Base-by-base conservation (phyloP, 225 moss, liverwort and hornwort species). In the Thuidium tamariscinum region DNA sequence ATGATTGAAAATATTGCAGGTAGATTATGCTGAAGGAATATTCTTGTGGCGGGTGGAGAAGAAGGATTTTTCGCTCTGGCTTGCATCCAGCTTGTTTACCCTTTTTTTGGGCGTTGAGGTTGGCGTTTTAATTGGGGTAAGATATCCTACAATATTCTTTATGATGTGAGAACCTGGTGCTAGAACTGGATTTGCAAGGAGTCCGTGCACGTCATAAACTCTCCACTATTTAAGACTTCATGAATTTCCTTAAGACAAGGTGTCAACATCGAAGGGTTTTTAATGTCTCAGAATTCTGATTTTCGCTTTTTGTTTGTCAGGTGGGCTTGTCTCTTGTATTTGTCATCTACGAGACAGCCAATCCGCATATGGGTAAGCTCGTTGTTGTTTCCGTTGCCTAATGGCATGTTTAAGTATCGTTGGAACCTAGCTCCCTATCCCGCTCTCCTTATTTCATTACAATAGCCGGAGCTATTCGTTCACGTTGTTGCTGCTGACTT, bases 271-370 rank as follows among this genome's bases (percentile, higher is more conserved):
- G 70, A 84, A 81, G 46, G 71, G 42, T 61, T 16, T 49, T 49
- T 71, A 65, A 81, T 64, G 23, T 42, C 74, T 74, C 74, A 67
- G 26, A n/a, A 74, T 75, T 64, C 82, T 88, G 22, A 80, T 80
- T 61, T 55, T 83, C 60, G 30, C 49, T 86, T 86, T n/a, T 21
- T 86, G 32, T 88, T 79, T 82, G 41, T 80, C 89, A 96, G 96
- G 96, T 95, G 89, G 94, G 90, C 52, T 85, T 95, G 69, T 99
- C 99, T n/a, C 94, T 99, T 54, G 92, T 82, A 70, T 99, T 99
- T 74, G 99, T 99, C 86, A 97, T 99, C 87, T 94, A 97, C 84
- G 97, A 99, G 87, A 95, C 99, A 18, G 99, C 97, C 63, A 95
- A 99, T 91, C 99, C 99, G 70, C 99, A 99, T 79, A 96, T 97